Evolutionary conservation across 257 asterid genomes (phyloP).

Genomic region (Striga asiatica): DNA sequence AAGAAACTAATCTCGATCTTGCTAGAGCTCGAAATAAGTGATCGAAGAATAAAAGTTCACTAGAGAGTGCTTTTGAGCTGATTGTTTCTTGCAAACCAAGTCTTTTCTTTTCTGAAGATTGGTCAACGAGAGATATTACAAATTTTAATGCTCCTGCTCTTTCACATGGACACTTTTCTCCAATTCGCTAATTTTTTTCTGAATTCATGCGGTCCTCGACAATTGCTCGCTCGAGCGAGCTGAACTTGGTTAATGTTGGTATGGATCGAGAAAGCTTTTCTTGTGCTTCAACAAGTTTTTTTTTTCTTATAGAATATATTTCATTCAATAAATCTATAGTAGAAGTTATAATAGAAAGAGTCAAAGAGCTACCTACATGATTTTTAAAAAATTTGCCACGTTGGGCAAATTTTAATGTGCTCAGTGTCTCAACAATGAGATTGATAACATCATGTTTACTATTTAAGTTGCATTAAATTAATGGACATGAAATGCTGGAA

Average conservation of each 20-base stretch:
- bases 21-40: constrained; percentile 51
- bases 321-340: too few relatives aligned
- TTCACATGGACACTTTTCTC: constrained; percentile 35
- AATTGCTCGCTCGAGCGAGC: constrained; percentile 58
- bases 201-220: constrained; percentile 50
- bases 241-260: constrained; percentile 30
- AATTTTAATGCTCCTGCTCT: constrained; percentile 30
- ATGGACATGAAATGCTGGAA: too few relatives aligned
- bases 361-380: too few relatives aligned
- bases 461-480: too few relatives aligned
- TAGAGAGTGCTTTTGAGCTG: constrained; percentile 49
- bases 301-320: constrained; percentile 32
- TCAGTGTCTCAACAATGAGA: too few relatives aligned
- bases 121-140: constrained; percentile 29
- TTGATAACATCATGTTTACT: too few relatives aligned
- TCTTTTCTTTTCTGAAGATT: constrained; percentile 47
- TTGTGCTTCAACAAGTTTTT: constrained; percentile 60
- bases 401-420: too few relatives aligned
- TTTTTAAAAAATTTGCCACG: too few relatives aligned
- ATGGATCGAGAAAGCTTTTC: constrained; percentile 57
- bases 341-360: too few relatives aligned
- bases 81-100: constrained; percentile 41
- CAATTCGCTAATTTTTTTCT: constrained; percentile 28
- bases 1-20: constrained; percentile 33
- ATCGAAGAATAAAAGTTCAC: constrained; percentile 48